Evolutionary conservation across 2,329 filamentous ascomycete genomes (phyloP), one percentile per base, ranked within the genome.

Genomic region (Metarhizium rileyi): DNA sequence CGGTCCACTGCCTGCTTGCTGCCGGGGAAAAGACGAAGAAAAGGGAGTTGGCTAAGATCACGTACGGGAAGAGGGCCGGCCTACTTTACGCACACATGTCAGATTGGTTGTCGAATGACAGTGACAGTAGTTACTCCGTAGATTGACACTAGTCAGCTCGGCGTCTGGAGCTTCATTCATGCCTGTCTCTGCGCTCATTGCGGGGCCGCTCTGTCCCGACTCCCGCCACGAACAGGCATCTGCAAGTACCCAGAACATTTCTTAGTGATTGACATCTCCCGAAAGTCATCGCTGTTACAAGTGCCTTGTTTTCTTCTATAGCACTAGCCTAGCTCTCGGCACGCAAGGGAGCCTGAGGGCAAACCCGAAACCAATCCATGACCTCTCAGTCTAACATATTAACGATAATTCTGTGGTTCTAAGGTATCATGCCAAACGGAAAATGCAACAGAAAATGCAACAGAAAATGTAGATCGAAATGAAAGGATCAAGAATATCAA

Each of bases 401-500:
- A 27, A 16, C 26, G 18, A 44, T 14, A 40, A 38, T n/a, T 30
- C 28, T 25, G 22, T 44, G 30, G 41, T 49, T 45, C 44, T 35
- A 30, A 25, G 23, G 44, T 35, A 48, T 50, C 44, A 42, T 48
- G 36, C 47, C 7, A 18, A 22, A 33, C 4, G 12, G 10, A 20
- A 16, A n/a, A 45, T 28, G 25, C 18, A 25, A 42, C 10, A 42
- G 4, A 26, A n/a, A n/a, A n/a, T n/a, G n/a, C n/a, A n/a, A n/a
- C n/a, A n/a, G n/a, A n/a, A n/a, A n/a, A n/a, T n/a, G n/a, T n/a
- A n/a, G n/a, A n/a, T n/a, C n/a, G 20, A 14, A 10, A 23, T 25
- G n/a, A 20, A 33, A 25, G 33, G 48, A n/a, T 41, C 46, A 28
- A 44, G 25, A 54, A 52, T 50, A 47, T 48, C 47, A 22, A 23